These are phyloP conservation scores for Podochytrium sp. DNA, from an alignment of 192 early-diverging fungal genomes.

Conservation along the genomic window DNA sequence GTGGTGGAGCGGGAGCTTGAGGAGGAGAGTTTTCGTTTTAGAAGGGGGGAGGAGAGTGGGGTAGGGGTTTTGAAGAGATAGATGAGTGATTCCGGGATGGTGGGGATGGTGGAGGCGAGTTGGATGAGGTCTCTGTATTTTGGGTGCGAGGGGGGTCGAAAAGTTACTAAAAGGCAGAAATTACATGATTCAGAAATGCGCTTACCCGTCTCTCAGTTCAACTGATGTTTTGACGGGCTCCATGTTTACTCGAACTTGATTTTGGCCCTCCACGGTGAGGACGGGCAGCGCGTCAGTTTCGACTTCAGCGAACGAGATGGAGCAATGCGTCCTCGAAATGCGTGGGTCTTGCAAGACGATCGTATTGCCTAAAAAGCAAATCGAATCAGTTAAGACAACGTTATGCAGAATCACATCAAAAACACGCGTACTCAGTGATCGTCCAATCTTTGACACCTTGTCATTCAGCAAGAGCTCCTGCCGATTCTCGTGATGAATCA, in stretches of 20 bases:
- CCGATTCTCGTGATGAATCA: not conserved
- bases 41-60: not conserved
- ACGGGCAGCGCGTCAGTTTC: not conserved
- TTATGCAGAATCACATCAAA: not conserved
- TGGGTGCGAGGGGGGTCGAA: not conserved
- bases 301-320: slow-evolving; percentile 18
- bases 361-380: slow-evolving; percentile 7
- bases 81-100: not conserved
- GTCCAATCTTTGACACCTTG: not conserved
- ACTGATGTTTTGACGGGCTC: not conserved
- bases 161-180: not conserved
- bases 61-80: not conserved
- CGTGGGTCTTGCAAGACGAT: slow-evolving; percentile 25
- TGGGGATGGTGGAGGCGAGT: not conserved
- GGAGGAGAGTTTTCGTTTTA: not conserved
- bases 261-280: not conserved
- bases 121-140: slow-evolving; percentile 16
- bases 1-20: not conserved
- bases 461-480: not conserved
- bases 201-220: slow-evolving; percentile 8
- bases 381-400: not conserved
- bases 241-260: slow-evolving; percentile 8
- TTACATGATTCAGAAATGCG: slow-evolving; percentile 7
- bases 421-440: not conserved
- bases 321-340: slow-evolving; percentile 35